Evolutionary conservation across 1,139 yeast species (phyloP).

Genomic region (Hyphopichia burtonii): DNA sequence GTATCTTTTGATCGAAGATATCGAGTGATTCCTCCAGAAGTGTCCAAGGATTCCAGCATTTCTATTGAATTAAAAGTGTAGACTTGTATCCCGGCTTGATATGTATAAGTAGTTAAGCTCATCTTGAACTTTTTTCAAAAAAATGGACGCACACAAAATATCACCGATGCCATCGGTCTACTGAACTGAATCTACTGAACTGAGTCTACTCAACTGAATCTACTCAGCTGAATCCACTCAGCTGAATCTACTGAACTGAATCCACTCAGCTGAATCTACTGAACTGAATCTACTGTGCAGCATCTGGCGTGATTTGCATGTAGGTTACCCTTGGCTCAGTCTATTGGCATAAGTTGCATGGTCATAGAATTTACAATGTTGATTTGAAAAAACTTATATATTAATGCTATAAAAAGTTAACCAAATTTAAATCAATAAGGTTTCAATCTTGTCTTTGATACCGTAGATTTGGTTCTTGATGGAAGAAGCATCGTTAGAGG

Average conservation of each 20-base stretch:
- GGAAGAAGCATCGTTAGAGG: constrained; percentile 97
- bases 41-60: constrained; percentile 14
- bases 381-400: too few relatives aligned
- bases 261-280: too few relatives aligned
- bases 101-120: not conserved
- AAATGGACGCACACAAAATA: not conserved
- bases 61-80: not conserved
- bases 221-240: too few relatives aligned
- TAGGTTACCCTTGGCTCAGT: too few relatives aligned
- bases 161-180: not conserved
- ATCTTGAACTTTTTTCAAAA: not conserved
- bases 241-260: too few relatives aligned
- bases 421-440: constrained; percentile 73
- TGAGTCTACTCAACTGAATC: too few relatives aligned
- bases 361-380: too few relatives aligned
- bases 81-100: too few relatives aligned
- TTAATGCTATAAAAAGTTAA: not conserved
- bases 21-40: constrained; percentile 65
- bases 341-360: too few relatives aligned
- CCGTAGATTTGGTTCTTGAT: constrained; percentile 96
- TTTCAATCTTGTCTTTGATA: constrained; percentile 98
- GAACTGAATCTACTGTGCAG: too few relatives aligned
- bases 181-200: too few relatives aligned
- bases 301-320: too few relatives aligned
- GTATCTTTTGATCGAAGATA: constrained; percentile 57